A percentile compares a stretch with the other conserved stretches of the same genome.
These are phyloP conservation scores for Naganishia vaughanmartiniae DNA, from an alignment of 768 basidiomycete genomes.

Conservation along the genomic window DNA sequence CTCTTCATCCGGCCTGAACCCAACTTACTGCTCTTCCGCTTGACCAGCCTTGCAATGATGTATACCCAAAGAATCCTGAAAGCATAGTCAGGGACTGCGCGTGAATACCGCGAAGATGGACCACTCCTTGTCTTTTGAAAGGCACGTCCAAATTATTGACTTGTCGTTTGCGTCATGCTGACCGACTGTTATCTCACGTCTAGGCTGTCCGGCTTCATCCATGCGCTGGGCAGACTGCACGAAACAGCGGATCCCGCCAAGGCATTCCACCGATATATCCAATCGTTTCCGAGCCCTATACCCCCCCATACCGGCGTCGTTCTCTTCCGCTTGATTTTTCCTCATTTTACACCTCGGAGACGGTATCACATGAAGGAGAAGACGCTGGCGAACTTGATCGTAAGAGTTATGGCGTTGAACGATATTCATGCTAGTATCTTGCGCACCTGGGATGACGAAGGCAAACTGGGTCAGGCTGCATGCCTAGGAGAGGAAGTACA, in stretches of 20 bases:
- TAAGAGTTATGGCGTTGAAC: conserved; percentile 57
- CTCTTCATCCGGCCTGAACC: no score
- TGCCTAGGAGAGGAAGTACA: conserved; percentile 71
- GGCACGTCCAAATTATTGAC: background rate
- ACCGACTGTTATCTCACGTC: background rate
- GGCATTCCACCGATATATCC: conserved; percentile 45
- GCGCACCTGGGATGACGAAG: conserved; percentile 45
- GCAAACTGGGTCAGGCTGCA: conserved; percentile 54
- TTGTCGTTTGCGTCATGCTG: background rate
- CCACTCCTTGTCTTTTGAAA: conserved; percentile 14
- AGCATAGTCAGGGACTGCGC: background rate
- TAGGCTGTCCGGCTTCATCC: conserved; percentile 10
- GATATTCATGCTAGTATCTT: conserved; percentile 41
- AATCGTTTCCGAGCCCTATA: conserved; percentile 52
- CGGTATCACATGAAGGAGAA: conserved; percentile 73
- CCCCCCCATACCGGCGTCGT: conserved; percentile 60
- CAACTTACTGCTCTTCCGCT: no score
- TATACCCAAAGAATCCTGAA: background rate
- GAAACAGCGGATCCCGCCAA: conserved; percentile 3
- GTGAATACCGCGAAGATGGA: background rate
- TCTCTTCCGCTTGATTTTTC: conserved; percentile 76
- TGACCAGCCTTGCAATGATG: background rate
- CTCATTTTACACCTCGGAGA: conserved; percentile 70
- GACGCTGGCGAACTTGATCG: conserved; percentile 59
- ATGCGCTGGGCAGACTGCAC: conserved; percentile 6